Conservation (phyloP, 208 protist species). For the Herpetomonas samuelpessoai region DNA sequence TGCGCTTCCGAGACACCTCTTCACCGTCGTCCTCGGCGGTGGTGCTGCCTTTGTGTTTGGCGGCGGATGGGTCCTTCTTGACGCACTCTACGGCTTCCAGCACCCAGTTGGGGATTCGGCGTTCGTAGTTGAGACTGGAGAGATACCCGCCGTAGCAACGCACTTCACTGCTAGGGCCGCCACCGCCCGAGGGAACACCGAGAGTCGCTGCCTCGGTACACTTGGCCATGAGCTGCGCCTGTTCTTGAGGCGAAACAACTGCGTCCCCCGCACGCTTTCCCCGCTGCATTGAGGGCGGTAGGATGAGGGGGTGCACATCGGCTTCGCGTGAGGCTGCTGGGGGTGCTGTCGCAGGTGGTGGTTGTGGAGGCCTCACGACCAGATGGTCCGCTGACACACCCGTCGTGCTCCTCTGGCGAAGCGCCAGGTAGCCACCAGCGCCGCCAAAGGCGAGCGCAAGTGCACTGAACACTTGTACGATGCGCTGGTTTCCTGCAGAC, state of each 20-base stretch:
- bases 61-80: not conserved
- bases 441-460: not conserved
- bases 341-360: too few species aligned
- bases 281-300: not conserved
- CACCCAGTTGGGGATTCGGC: slow-evolving; percentile 78
- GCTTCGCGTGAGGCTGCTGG: too few species aligned
- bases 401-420: too few species aligned
- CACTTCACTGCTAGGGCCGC: slow-evolving; percentile 30
- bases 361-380: too few species aligned
- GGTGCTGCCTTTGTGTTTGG: slow-evolving; percentile 9
- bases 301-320: not conserved
- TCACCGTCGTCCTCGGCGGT: not conserved
- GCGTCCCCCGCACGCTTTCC: too few species aligned
- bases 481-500: not conserved
- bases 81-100: slow-evolving; percentile 50
- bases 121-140: slow-evolving; percentile 78
- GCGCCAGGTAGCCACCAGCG: not conserved
- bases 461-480: not conserved
- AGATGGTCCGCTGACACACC: too few species aligned
- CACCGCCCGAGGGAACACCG: slow-evolving; percentile 40
- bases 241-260: too few species aligned
- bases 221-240: not conserved
- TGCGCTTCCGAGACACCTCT: slow-evolving; percentile 32
- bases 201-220: slow-evolving; percentile 30
- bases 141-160: slow-evolving; percentile 74